Evolutionary conservation across 768 basidiomycete genomes (phyloP).

Genomic region (Suillus decipiens): DNA sequence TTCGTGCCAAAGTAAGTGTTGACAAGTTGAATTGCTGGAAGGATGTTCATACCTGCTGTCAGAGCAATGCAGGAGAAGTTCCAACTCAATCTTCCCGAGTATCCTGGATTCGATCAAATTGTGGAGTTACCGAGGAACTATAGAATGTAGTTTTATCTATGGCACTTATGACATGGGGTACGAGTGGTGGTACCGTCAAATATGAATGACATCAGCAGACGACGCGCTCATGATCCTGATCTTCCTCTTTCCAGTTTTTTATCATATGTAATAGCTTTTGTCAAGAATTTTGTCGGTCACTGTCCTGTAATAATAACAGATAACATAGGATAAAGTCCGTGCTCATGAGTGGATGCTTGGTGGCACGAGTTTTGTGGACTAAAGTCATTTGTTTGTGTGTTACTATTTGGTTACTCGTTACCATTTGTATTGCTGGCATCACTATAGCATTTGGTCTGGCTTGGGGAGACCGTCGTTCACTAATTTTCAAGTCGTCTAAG

Average conservation of each 20-base stretch:
- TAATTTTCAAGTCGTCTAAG: neutral
- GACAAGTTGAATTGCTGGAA: neutral
- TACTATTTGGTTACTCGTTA: neutral
- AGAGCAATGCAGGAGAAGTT: conserved; percentile 76
- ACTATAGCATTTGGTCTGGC: neutral
- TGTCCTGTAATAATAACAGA: neutral
- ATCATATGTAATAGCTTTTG: neutral
- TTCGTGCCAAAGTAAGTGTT: conserved; percentile 82
- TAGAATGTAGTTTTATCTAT: neutral
- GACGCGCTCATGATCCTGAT: neutral
- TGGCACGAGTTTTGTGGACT: neutral
- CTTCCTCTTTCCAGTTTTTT: neutral
- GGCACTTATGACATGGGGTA: neutral
- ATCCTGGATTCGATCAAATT: conserved; percentile 79
- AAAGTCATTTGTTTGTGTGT: neutral
- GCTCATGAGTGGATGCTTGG: neutral
- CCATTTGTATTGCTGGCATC: neutral
- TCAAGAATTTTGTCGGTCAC: neutral
- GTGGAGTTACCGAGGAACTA: conserved; percentile 59
- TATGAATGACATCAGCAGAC: neutral
- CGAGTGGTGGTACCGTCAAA: neutral
- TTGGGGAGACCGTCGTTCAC: neutral
- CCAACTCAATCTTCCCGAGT: conserved; percentile 77
- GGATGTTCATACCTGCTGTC: conserved; percentile 6
- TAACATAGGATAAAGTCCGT: neutral